Percentiles rank a stretch among this genome's conserved stretches.
These are phyloP conservation scores for Rhodosporidiobolus odoratus DNA, from an alignment of 768 basidiomycete species.

Conservation along the genomic window DNA sequence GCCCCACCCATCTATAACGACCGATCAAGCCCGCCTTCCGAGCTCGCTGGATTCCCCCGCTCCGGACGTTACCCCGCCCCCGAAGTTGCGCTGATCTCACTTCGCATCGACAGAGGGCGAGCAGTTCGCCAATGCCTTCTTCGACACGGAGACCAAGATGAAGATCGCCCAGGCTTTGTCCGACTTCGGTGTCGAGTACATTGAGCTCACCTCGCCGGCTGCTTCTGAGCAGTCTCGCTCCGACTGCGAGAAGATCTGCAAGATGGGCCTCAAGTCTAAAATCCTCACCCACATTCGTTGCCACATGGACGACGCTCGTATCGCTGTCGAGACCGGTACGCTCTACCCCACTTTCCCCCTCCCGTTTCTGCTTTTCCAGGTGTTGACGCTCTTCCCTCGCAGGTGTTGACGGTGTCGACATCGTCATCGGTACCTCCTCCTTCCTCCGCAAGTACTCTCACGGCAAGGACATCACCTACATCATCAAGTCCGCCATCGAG, in stretches of 20 bases:
- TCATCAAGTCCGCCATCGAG: slow-evolving; percentile 97
- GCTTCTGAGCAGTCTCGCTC: slow-evolving; percentile 89
- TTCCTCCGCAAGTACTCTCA: slow-evolving; percentile 99
- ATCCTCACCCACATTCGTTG: slow-evolving; percentile 98
- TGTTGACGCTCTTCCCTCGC: slow-evolving; percentile 1
- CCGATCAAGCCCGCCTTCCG: neutral
- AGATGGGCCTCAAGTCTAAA: slow-evolving; percentile 91
- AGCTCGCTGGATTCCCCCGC: too few relatives aligned
- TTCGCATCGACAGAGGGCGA: slow-evolving; percentile 40
- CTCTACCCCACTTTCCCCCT: neutral
- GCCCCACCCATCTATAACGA: too few relatives aligned
- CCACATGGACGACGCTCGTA: slow-evolving; percentile 98
- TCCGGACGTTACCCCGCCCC: neutral
- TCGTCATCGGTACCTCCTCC: slow-evolving; percentile 97
- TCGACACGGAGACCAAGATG: slow-evolving; percentile 98
- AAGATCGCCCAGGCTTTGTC: slow-evolving; percentile 97
- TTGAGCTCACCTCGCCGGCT: slow-evolving; percentile 95
- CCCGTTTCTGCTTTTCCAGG: neutral
- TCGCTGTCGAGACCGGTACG: slow-evolving; percentile 94
- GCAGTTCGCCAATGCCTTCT: slow-evolving; percentile 97
- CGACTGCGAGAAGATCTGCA: slow-evolving; percentile 98
- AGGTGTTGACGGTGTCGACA: slow-evolving; percentile 98
- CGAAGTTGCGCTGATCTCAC: neutral
- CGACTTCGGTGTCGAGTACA: slow-evolving; percentile 99
- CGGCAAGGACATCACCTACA: slow-evolving; percentile 99